Conservation (phyloP, 2,329 filamentous ascomycete species). For the Fusarium solani-melongenae region DNA sequence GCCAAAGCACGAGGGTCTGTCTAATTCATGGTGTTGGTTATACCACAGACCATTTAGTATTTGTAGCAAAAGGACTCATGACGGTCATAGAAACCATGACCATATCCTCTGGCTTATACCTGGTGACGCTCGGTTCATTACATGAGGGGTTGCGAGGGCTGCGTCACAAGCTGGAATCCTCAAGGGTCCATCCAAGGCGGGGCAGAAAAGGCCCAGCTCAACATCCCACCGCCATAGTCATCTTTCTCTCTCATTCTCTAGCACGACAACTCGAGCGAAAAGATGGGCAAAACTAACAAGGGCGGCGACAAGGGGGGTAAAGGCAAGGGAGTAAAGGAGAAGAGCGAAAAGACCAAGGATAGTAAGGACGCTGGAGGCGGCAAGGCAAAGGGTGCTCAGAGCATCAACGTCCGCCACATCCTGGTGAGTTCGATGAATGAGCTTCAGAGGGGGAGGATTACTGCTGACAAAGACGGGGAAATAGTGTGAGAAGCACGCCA, state of each 20-base stretch:
- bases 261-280: constrained; percentile 16
- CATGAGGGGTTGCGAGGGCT: not conserved
- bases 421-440: constrained; percentile 56
- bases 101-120: not conserved
- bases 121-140: not conserved
- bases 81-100: not conserved
- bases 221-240: constrained; percentile 15
- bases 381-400: constrained; percentile 67
- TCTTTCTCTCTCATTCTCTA: constrained; percentile 7
- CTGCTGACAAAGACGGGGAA: constrained; percentile 12
- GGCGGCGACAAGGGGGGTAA: constrained; percentile 57
- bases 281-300: constrained; percentile 49
- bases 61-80: constrained; percentile 2
- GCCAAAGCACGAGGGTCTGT: not conserved
- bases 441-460: not conserved
- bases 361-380: constrained; percentile 48
- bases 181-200: constrained; percentile 32
- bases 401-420: constrained; percentile 81
- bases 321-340: constrained; percentile 39
- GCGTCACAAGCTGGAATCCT: constrained; percentile 11
- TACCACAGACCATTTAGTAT: not conserved
- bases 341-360: constrained; percentile 33
- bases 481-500: constrained; percentile 79
- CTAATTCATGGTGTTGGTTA: not conserved
- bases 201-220: constrained; percentile 15